Base-by-base conservation (phyloP, 352 stramenopile genomes). In the Lagenidium giganteum region DNA sequence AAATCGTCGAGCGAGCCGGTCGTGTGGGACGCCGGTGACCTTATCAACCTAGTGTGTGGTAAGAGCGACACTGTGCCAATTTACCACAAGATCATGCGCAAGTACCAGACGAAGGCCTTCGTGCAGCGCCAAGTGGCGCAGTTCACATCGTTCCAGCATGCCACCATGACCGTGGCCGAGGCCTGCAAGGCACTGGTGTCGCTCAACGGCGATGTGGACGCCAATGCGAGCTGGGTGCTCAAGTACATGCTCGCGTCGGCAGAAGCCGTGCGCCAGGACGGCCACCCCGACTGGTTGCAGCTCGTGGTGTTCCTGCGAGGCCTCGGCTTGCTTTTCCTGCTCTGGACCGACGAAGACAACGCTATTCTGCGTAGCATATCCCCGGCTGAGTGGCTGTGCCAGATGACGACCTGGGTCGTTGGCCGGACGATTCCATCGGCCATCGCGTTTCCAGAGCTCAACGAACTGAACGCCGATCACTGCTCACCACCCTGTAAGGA, bases 211-310 rank as follows among this genome's bases (percentile, higher is more conserved):
- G 75, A 90, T 17, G 48, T 42, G 16, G 63, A 75, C 6, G 32
- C 39, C 8, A 42, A 39, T 3, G 52, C 59, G 3, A 90, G 75
- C 31, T 86, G 73, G 69, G 50, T 89, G 20, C 54, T 90, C 26
- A 67, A 79, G 42, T 78, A 87, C 43, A 86, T 93, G 71, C 40
- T 93, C 17, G 61, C 68, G 5, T 77, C 65, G 5, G 78, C 75
- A 23, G 47, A 79, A 37, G 68, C 69, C 3, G 70, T 76, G 34
- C 73, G 80, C 12, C 49, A 67, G 0, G 71, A 91, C 23, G 78
- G 78, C 11, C 81, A 90, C 42, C 81, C 81, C 0, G 81, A 93
- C 38, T 93, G 81, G 81, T 50, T 93, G 30, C 81, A 93, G 55
- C 60, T 93, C 18, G 57, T 64, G 6, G 42, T 87, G 3, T 93